These are phyloP conservation scores for Curvularia hawaiiensis DNA, from an alignment of 2,329 filamentous ascomycete species.

Conservation along the genomic window DNA sequence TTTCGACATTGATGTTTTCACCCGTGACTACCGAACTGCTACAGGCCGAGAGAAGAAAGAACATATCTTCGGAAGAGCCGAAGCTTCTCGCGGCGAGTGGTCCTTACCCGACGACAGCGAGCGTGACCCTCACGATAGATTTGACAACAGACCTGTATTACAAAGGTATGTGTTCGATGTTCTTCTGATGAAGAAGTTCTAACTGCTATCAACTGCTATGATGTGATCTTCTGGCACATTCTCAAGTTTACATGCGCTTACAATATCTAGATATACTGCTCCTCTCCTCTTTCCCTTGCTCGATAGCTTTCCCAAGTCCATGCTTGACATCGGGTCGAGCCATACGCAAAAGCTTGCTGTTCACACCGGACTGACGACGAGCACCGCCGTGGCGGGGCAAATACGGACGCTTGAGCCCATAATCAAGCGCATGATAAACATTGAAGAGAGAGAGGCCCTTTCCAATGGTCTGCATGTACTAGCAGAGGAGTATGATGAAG, in stretches of 20 bases:
- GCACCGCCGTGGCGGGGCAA: constrained; percentile 71
- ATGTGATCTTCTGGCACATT: not conserved
- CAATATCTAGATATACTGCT: constrained; percentile 53
- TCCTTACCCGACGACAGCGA: constrained; percentile 34
- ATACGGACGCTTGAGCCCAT: constrained; percentile 70
- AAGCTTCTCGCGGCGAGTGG: constrained; percentile 49
- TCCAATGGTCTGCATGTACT: constrained; percentile 81
- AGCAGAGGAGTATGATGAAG: constrained; percentile 86
- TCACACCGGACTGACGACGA: constrained; percentile 68
- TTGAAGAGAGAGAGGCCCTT: constrained; percentile 85
- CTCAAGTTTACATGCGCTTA: constrained; percentile 17
- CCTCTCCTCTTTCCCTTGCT: constrained; percentile 74
- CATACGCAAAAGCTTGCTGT: constrained; percentile 53
- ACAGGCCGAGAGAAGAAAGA: constrained; percentile 27
- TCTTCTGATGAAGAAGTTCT: not conserved
- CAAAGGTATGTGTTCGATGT: constrained; percentile 40
- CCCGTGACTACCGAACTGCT: constrained; percentile 35
- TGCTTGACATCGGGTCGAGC: constrained; percentile 61
- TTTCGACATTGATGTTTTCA: constrained; percentile 45
- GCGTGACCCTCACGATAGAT: constrained; percentile 43
- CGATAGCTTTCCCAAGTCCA: constrained; percentile 76
- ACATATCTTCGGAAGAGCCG: constrained; percentile 50
- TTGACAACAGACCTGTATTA: constrained; percentile 41
- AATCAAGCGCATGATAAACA: constrained; percentile 64
- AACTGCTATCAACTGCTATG: too few species aligned